phyloP scores from a whole-genome alignment of 2,329 filamentous ascomycete species.

The Zymoseptoria pseudotritici region DNA sequence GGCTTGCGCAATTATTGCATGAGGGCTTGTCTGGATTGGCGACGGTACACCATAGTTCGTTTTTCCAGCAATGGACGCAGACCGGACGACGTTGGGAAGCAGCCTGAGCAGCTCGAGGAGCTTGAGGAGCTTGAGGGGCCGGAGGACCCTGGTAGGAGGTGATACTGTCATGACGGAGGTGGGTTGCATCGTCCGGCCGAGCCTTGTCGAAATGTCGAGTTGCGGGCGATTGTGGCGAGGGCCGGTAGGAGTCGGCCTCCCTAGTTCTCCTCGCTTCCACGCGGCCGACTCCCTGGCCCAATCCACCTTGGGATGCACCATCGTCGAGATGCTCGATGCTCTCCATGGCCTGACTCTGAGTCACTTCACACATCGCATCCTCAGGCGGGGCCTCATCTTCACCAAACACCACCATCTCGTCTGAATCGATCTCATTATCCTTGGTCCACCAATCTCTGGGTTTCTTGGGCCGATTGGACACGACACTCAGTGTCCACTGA shows the following conservation, averaged over 20 bases:
- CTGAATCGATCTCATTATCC: not conserved
- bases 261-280: no score
- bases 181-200: not conserved
- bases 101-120: not conserved
- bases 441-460: not conserved
- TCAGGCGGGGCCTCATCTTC: not conserved
- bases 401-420: not conserved
- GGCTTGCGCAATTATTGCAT: not conserved
- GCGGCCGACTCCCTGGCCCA: no score
- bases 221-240: not conserved
- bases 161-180: not conserved
- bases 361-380: not conserved
- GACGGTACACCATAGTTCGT: not conserved
- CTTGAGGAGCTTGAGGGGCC: not conserved
- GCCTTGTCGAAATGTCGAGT: not conserved
- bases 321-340: not conserved
- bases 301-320: no score
- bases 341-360: not conserved
- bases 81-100: not conserved
- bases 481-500: not conserved
- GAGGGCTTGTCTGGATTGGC: not conserved
- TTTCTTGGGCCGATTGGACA: not conserved
- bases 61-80: not conserved
- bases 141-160: not conserved
- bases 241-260: no score